phyloP scores from a whole-genome alignment of 768 basidiomycete genomes.

The Mycena rebaudengoi region DNA sequence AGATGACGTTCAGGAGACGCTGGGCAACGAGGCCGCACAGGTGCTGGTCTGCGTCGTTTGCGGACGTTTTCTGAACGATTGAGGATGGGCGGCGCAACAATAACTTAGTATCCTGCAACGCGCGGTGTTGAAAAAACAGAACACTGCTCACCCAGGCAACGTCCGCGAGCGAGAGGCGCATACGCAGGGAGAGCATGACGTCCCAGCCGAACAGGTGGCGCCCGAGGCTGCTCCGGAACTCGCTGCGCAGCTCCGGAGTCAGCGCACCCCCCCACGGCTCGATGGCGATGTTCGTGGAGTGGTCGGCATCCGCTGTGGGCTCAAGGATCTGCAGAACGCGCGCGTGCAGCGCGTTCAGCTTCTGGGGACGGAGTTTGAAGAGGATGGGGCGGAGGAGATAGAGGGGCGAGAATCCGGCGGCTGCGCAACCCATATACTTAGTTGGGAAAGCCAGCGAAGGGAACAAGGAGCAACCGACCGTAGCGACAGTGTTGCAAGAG shows the following conservation, averaged over 20 bases:
- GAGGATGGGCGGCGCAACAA: not conserved
- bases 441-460: not conserved
- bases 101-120: not conserved
- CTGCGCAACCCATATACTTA: constrained; percentile 27
- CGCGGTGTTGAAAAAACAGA: not conserved
- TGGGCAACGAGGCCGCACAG: constrained; percentile 64
- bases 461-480: constrained; percentile 35
- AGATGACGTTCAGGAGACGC: constrained; percentile 57
- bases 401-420: constrained; percentile 56
- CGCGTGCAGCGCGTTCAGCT: constrained; percentile 47
- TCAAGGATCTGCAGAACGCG: constrained; percentile 57
- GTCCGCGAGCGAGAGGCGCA: constrained; percentile 64
- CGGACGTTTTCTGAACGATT: constrained; percentile 61
- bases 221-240: constrained; percentile 60
- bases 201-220: constrained; percentile 73
- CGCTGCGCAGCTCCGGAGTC: constrained; percentile 47
- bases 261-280: constrained; percentile 39
- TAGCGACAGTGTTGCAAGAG: constrained; percentile 40
- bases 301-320: constrained; percentile 39
- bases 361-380: constrained; percentile 49
- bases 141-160: constrained; percentile 52
- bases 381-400: constrained; percentile 61
- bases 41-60: constrained; percentile 48
- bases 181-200: constrained; percentile 57
- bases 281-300: constrained; percentile 40